These are phyloP conservation scores for Arctostaphylos glauca DNA, from an alignment of 148 eudicot genomes.

Conservation along the genomic window DNA sequence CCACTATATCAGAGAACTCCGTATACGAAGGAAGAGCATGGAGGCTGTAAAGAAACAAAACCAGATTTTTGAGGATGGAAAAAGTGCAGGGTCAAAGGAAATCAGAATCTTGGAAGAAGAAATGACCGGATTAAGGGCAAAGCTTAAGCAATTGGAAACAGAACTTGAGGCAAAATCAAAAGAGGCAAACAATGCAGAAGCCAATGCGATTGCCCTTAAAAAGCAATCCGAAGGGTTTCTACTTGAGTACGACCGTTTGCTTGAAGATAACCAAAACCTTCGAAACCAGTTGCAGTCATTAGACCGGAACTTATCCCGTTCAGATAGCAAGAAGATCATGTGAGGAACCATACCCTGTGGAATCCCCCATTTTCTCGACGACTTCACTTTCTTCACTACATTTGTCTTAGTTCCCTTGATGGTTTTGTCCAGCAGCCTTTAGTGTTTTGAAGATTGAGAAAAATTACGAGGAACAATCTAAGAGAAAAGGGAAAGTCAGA, in stretches of 20 bases:
- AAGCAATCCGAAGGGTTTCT: conserved; percentile 60
- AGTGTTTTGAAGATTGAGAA: background rate
- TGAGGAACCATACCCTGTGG: conserved; percentile 11
- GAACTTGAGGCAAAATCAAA: conserved; percentile 44
- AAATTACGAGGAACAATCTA: background rate
- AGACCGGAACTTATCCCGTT: conserved; percentile 34
- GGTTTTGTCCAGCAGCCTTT: background rate
- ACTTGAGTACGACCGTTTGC: conserved; percentile 54
- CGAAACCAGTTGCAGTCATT: conserved; percentile 36
- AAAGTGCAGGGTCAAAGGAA: conserved; percentile 43
- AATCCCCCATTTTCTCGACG: background rate
- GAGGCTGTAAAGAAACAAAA: conserved; percentile 38
- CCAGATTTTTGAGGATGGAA: conserved; percentile 35
- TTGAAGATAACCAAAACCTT: conserved; percentile 57
- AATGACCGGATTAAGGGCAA: conserved; percentile 36
- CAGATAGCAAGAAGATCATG: conserved; percentile 31
- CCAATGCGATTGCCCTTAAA: conserved; percentile 43
- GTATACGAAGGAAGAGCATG: conserved; percentile 36
- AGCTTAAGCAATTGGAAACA: conserved; percentile 45
- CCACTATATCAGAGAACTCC: conserved; percentile 44
- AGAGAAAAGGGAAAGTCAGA: background rate
- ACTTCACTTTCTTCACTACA: background rate
- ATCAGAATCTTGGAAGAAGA: conserved; percentile 55
- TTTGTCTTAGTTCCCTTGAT: background rate
- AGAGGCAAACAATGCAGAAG: conserved; percentile 47